Conservation (phyloP, 176 grass and related monocot species). For the Dendrocalamus sinicus region DNA sequence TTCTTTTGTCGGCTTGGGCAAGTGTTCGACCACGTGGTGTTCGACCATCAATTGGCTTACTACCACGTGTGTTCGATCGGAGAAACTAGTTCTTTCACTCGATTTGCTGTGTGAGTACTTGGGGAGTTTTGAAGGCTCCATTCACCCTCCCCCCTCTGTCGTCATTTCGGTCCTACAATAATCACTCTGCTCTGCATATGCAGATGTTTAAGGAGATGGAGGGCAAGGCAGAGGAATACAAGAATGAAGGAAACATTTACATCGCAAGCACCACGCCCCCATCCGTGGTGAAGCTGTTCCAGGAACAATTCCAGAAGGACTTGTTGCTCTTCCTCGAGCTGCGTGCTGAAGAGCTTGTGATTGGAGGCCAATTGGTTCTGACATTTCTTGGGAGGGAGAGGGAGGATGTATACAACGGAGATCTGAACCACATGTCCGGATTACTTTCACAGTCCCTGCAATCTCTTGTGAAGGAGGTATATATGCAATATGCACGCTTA, state of each 20-base stretch:
- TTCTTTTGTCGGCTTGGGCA: too few relatives aligned
- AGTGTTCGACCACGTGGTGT: too few relatives aligned
- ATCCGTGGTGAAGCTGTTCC: constrained; percentile 39
- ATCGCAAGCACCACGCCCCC: constrained; percentile 19
- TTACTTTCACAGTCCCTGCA: constrained; percentile 24
- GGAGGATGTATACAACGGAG: constrained; percentile 1
- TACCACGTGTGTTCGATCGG: too few relatives aligned
- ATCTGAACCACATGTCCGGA: not conserved
- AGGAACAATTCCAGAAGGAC: constrained; percentile 42
- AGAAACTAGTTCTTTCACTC: too few relatives aligned
- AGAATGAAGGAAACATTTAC: constrained; percentile 46
- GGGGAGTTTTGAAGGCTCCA: too few relatives aligned
- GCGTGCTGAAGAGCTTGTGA: constrained; percentile 35
- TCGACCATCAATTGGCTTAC: too few relatives aligned
- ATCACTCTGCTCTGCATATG: too few relatives aligned
- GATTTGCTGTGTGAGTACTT: too few relatives aligned
- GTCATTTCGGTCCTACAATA: too few relatives aligned
- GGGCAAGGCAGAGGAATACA: not conserved
- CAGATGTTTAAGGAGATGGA: not conserved
- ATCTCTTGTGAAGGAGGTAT: not conserved
- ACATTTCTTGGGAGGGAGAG: constrained; percentile 40
- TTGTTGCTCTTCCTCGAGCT: constrained; percentile 35
- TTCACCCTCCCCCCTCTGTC: too few relatives aligned
- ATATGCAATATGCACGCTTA: too few relatives aligned
- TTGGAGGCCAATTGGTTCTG: constrained; percentile 44